These are phyloP conservation scores for Exophiala viscosa DNA, from an alignment of 2,329 filamentous ascomycete genomes.

Conservation along the genomic window DNA sequence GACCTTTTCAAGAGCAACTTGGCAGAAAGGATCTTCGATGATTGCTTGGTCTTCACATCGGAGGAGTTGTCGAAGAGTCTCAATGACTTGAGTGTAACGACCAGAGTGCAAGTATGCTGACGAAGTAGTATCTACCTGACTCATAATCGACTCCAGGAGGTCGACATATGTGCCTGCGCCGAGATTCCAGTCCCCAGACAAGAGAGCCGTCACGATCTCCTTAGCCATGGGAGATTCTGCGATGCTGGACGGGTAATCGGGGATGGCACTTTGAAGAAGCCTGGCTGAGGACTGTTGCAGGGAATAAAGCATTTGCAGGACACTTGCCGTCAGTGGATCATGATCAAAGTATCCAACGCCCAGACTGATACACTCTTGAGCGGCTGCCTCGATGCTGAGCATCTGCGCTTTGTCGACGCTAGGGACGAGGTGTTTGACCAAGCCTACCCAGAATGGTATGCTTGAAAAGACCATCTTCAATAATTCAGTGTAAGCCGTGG, in stretches of 20 bases:
- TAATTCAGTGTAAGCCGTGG: neutral
- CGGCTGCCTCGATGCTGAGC: conserved; percentile 2
- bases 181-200: conserved; percentile 18
- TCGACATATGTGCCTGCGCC: conserved; percentile 24
- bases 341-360: conserved; percentile 6
- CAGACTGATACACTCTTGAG: conserved; percentile 7
- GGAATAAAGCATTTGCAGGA: conserved; percentile 20
- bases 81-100: conserved; percentile 33
- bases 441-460: conserved; percentile 17
- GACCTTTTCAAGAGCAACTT: conserved; percentile 37
- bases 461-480: conserved; percentile 6
- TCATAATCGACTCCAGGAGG: conserved; percentile 25
- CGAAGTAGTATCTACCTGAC: conserved; percentile 21
- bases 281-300: conserved; percentile 17
- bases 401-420: neutral
- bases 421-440: conserved; percentile 6
- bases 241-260: conserved; percentile 16
- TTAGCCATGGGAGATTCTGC: conserved; percentile 9
- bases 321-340: neutral
- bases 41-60: conserved; percentile 23
- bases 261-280: conserved; percentile 16
- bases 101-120: conserved; percentile 17
- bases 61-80: conserved; percentile 23
- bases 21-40: conserved; percentile 30
- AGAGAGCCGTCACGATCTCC: conserved; percentile 13